Percentiles rank a stretch among this genome's conserved stretches.
Conservation (phyloP, 2,329 filamentous ascomycete species). For the Polytolypa hystricis region DNA sequence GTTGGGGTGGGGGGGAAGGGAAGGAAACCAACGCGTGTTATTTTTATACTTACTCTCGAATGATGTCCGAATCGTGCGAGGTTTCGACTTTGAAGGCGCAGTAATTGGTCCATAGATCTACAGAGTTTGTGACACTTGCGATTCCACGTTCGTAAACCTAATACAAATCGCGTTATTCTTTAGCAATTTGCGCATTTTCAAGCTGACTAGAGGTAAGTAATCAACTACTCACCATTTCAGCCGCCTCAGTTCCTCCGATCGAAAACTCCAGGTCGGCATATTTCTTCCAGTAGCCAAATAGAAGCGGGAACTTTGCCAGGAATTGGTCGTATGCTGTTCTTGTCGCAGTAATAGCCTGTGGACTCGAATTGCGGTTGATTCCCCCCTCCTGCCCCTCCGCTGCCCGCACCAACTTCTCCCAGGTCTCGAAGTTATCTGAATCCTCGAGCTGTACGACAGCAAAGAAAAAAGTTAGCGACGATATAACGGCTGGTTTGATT, state of each 20-base stretch:
- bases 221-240: conserved; percentile 65
- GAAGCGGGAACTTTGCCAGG: conserved; percentile 82
- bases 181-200: neutral
- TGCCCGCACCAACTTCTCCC: conserved; percentile 82
- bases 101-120: conserved; percentile 95
- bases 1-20: conserved; percentile 43
- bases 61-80: conserved; percentile 83
- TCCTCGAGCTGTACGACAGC: conserved; percentile 46
- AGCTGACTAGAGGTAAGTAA: conserved; percentile 2
- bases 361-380: conserved; percentile 91
- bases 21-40: conserved; percentile 53
- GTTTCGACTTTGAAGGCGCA: conserved; percentile 97
- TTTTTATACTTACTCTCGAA: conserved; percentile 99
- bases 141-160: conserved; percentile 93
- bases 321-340: conserved; percentile 86
- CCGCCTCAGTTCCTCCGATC: conserved; percentile 90
- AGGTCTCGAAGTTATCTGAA: conserved; percentile 83
- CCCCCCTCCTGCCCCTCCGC: conserved; percentile 82
- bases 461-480: conserved; percentile 4
- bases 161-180: neutral
- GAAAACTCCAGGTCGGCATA: conserved; percentile 97
- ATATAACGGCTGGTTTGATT: neutral
- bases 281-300: conserved; percentile 99
- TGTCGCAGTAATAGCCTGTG: conserved; percentile 77
- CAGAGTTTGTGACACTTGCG: conserved; percentile 82